Conservation (phyloP, 768 basidiomycete genomes). For the Leucocoprinus sp. region DNA sequence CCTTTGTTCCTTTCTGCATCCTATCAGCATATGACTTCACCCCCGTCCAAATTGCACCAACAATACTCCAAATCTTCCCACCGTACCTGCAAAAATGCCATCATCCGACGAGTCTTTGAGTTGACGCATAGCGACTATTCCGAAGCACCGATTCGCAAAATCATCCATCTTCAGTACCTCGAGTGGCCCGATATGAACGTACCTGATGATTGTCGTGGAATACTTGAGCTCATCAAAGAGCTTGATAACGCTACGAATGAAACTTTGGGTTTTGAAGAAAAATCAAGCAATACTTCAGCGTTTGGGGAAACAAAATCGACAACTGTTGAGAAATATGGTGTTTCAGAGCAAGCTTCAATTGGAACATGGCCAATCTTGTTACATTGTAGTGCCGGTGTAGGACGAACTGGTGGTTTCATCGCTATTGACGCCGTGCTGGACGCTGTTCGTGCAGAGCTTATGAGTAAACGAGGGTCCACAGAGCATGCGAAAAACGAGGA, state of each 20-base stretch:
- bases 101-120: constrained; percentile 58
- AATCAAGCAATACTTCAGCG: too few species aligned
- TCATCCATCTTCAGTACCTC: constrained; percentile 87
- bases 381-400: constrained; percentile 93
- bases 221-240: constrained; percentile 66
- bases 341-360: constrained; percentile 44
- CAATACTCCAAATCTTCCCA: constrained; percentile 14
- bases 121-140: constrained; percentile 59
- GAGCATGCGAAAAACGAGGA: constrained; percentile 16
- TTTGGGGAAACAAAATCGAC: constrained; percentile 1
- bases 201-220: constrained; percentile 70
- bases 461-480: not conserved
- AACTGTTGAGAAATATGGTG: constrained; percentile 42
- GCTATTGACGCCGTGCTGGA: constrained; percentile 83
- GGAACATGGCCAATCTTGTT: constrained; percentile 56
- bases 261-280: constrained; percentile 18
- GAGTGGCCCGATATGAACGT: constrained; percentile 98
- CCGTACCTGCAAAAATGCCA: constrained; percentile 13
- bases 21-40: constrained; percentile 9
- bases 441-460: constrained; percentile 54
- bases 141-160: constrained; percentile 46
- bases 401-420: constrained; percentile 91
- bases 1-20: constrained; percentile 23
- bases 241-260: constrained; percentile 45
- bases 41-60: constrained; percentile 13